Base-by-base conservation (phyloP, 345 rosid species). In the Xanthoceras sorbifolium region DNA sequence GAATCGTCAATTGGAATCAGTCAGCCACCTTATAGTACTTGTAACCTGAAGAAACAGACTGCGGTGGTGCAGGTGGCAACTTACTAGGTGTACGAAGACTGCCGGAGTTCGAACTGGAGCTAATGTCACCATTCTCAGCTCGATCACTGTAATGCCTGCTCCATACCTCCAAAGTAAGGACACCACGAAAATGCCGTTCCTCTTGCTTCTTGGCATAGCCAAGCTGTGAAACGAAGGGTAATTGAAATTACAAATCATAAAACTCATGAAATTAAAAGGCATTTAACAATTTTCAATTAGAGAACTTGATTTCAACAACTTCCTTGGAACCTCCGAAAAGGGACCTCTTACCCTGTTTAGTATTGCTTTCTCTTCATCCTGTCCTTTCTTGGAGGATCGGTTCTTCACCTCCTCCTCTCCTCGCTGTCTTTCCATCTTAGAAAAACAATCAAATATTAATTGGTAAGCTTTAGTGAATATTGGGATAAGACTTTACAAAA, bases 341-440 rank as follows among this genome's bases (percentile, higher is more conserved):
- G 29, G 57, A 67, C 46, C 65, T 69, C 85, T 23, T 71, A 89
- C 99, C 92, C 99, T 89, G 75, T 87, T 93, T 65, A 90, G 83
- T 23, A 86, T 82, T 38, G 94, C 78, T 61, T 93, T 94, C 84
- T 95, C 99, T 52, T 98, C 88, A 54, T 94, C 99, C 74, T 78
- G 80, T 57, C 82, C 90, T 83, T 90, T 94, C 82, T 89, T 94
- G 48, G 98, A 91, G 71, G 98, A 87, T 70, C 89, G 84, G 29
- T 84, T 88, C 89, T 91, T 94, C 63, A 87, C 85, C 86, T 94
- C 99, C 32, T 94, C 99, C 82, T 94, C 98, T 17, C 98, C 94
- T 15, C 99, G 93, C 72, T 95, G 98, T 84, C 98, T 91, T 67
- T 95, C 99, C 99, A 95, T 90, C 83, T 98, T 95, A 81, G 57